Percentiles rank a stretch among this genome's conserved stretches.
Conservation (phyloP, 345 rosid species). For the Diplotaxis tenuifolia region DNA sequence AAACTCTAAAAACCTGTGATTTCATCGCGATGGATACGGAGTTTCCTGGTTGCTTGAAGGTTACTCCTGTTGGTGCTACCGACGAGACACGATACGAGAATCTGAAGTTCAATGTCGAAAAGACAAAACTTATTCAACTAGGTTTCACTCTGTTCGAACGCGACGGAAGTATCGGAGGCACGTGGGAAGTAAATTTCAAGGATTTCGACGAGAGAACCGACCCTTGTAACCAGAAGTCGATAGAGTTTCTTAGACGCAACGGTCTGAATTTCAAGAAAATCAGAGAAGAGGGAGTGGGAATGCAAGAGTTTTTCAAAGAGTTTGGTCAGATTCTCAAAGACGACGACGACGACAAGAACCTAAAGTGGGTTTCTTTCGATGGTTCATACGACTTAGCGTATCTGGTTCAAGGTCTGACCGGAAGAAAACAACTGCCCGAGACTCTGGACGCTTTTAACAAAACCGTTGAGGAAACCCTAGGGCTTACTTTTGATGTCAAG, state of each 20-base stretch:
- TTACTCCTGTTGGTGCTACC: neutral
- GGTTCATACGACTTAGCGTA: conserved; percentile 15
- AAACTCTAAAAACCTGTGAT: neutral
- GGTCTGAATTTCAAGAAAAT: conserved; percentile 6
- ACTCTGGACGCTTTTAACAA: neutral
- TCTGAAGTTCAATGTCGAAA: neutral
- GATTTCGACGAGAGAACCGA: neutral
- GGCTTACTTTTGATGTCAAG: neutral
- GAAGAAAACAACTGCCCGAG: neutral
- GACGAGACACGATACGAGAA: neutral
- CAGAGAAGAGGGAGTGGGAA: neutral
- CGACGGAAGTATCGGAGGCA: neutral
- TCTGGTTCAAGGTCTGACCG: neutral
- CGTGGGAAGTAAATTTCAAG: conserved; percentile 12
- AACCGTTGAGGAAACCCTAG: neutral
- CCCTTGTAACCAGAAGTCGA: neutral
- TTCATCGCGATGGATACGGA: conserved; percentile 14
- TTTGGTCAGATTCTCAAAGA: neutral
- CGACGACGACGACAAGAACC: neutral
- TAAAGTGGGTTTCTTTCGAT: conserved; percentile 10
- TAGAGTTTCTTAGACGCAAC: neutral
- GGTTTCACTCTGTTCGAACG: neutral
- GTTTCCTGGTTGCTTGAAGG: conserved; percentile 7
- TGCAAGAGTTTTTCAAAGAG: neutral
- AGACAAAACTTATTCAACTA: conserved; percentile 10